phyloP scores from a whole-genome alignment of 345 rosid genomes.

The Hibiscus syriacus region DNA sequence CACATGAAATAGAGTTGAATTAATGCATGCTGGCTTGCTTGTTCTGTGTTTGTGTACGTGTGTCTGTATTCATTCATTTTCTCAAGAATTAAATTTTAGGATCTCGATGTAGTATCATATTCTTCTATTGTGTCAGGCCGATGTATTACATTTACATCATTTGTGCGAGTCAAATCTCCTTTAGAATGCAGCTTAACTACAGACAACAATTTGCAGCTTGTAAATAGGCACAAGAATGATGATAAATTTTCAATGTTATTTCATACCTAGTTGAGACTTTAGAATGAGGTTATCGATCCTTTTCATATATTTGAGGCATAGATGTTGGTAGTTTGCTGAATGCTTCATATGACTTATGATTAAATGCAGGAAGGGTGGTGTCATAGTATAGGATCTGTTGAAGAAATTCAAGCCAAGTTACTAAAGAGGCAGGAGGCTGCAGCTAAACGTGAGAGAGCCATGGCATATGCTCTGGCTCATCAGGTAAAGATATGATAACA shows the following conservation, averaged over 20 bases:
- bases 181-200: neutral
- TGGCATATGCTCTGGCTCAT: constrained; percentile 97
- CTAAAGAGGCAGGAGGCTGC: constrained; percentile 97
- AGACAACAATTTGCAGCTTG: neutral
- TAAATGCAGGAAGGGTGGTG: constrained; percentile 92
- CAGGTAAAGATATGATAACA: constrained; percentile 45
- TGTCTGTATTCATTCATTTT: neutral
- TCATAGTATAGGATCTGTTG: constrained; percentile 88
- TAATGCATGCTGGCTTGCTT: neutral
- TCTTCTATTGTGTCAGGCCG: neutral
- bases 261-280: neutral
- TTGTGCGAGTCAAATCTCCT: neutral
- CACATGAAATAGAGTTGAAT: neutral
- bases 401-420: constrained; percentile 86
- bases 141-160: neutral
- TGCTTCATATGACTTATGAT: constrained; percentile 2
- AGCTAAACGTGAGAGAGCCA: constrained; percentile 98
- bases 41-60: neutral
- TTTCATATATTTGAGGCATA: neutral
- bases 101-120: neutral
- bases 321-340: constrained; percentile 11
- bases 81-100: neutral
- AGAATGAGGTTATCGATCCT: neutral
- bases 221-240: neutral
- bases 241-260: neutral